Percentiles rank a stretch among this genome's conserved stretches.
phyloP scores from a whole-genome alignment of 2,329 filamentous ascomycete species.

The Alternaria arbusti region DNA sequence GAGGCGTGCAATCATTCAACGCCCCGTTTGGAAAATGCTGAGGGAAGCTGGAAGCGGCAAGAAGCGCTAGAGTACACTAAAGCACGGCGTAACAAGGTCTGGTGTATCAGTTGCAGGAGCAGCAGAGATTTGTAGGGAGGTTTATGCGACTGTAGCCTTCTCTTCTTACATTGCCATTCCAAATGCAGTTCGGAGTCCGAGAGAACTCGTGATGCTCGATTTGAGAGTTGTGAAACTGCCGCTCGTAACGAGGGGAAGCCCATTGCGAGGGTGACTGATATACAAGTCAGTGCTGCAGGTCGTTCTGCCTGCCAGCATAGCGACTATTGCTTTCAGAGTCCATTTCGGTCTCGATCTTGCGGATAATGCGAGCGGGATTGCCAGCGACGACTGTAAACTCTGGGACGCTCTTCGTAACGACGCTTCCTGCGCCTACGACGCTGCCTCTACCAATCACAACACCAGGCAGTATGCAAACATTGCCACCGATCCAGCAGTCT shows the following conservation, averaged over 20 bases:
- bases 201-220: background rate
- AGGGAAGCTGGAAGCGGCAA: background rate
- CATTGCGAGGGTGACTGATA: background rate
- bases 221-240: background rate
- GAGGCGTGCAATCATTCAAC: background rate
- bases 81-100: background rate
- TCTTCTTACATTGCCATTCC: background rate
- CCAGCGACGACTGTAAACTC: constrained; percentile 70
- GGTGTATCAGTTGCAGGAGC: background rate
- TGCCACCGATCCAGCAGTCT: constrained; percentile 64
- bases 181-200: background rate
- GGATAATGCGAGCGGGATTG: constrained; percentile 71
- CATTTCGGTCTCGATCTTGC: constrained; percentile 46
- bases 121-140: background rate
- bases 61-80: background rate
- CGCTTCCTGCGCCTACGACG: constrained; percentile 80
- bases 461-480: constrained; percentile 69
- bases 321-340: constrained; percentile 30
- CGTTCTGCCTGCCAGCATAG: background rate
- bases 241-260: background rate
- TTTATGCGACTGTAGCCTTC: background rate
- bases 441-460: constrained; percentile 77
- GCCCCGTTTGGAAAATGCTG: background rate
- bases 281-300: background rate
- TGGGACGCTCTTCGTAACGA: constrained; percentile 79